Evolutionary conservation across 164 flowering plant genomes (phyloP).

Genomic region (Tinospora cordifolia): DNA sequence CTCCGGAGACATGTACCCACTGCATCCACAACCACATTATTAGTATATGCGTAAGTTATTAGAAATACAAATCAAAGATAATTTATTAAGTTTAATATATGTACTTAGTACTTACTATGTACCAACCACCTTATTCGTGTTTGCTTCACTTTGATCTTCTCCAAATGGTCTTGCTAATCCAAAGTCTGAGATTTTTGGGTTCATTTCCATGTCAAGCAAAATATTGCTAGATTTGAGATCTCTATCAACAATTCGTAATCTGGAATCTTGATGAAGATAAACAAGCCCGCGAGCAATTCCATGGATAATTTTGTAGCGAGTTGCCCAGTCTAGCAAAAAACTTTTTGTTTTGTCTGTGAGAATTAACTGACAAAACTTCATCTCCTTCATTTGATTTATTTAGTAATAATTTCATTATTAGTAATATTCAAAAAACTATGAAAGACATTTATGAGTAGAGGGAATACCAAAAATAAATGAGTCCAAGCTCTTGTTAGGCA

Average conservation of each 20-base stretch:
- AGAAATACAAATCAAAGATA: background rate
- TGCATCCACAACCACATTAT: background rate
- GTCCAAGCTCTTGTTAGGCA: constrained; percentile 10
- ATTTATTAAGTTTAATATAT: background rate
- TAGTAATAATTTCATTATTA: background rate
- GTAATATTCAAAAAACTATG: background rate
- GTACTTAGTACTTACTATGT: constrained; percentile 13
- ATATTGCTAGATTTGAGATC: constrained; percentile 13
- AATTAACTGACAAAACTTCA: background rate
- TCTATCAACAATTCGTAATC: constrained; percentile 11
- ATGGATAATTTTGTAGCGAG: background rate
- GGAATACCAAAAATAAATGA: constrained; percentile 8
- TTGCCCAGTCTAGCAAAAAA: constrained; percentile 1
- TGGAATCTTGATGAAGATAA: constrained; percentile 14
- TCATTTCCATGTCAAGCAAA: constrained; percentile 7
- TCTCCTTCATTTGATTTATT: background rate
- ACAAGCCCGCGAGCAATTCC: constrained; percentile 12
- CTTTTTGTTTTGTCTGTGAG: constrained; percentile 1
- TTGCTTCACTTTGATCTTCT: constrained; percentile 8
- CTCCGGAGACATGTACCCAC: constrained; percentile 14
- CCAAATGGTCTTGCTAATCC: constrained; percentile 10
- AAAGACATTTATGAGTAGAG: background rate
- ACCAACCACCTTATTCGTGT: constrained; percentile 9
- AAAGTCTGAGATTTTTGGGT: constrained; percentile 12
- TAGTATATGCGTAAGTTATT: background rate